These are phyloP conservation scores for Toxicodendron radicans DNA, from an alignment of 345 rosid species.

Conservation along the genomic window DNA sequence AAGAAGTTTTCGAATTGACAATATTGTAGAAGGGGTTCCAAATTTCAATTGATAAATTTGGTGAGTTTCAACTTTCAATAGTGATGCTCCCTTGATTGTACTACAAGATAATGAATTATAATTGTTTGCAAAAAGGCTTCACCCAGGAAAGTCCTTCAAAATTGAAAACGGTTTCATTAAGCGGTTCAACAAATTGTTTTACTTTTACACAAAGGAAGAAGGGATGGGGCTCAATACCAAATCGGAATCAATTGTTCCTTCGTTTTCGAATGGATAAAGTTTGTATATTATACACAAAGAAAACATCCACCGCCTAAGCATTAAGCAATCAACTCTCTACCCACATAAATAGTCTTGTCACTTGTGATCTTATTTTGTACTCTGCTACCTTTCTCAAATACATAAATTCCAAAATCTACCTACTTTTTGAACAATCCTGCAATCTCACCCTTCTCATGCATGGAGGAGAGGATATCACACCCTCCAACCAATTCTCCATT, in stretches of 20 bases:
- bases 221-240: neutral
- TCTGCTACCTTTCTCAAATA: neutral
- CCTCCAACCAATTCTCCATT: conserved; percentile 85
- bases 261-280: neutral
- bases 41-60: too few relatives aligned
- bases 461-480: conserved; percentile 77
- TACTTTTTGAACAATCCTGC: conserved; percentile 47
- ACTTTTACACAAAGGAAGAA: too few relatives aligned
- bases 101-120: neutral
- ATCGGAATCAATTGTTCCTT: neutral
- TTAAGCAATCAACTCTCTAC: neutral
- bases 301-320: neutral
- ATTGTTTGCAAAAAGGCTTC: neutral
- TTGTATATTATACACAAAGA: neutral
- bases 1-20: too few relatives aligned
- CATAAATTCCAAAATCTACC: neutral
- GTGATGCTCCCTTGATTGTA: too few relatives aligned
- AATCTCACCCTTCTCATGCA: conserved; percentile 85
- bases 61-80: too few relatives aligned
- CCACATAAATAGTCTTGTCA: neutral
- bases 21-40: too few relatives aligned
- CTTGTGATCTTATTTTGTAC: neutral
- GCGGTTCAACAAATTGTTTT: too few relatives aligned
- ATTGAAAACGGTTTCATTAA: too few relatives aligned
- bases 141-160: too few relatives aligned